A percentile compares a stretch with the other conserved stretches of the same genome.
These are phyloP conservation scores for Podospora conica DNA, from an alignment of 495 filamentous ascomycete genomes.

Conservation along the genomic window DNA sequence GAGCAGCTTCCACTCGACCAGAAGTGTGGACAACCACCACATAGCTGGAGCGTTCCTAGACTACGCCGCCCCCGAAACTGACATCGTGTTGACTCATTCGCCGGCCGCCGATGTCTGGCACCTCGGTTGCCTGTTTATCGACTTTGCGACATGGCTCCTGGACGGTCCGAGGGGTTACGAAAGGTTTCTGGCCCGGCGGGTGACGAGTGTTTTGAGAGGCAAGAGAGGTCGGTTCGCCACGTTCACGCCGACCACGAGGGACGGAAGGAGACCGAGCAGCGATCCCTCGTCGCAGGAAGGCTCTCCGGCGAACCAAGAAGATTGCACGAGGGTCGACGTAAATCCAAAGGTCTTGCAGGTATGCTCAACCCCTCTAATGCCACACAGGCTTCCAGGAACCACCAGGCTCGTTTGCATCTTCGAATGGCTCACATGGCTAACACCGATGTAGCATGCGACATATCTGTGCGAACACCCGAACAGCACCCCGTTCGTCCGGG, in stretches of 20 bases:
- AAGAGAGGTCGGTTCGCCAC: neutral
- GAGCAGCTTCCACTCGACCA: neutral
- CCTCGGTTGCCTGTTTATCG: conserved; percentile 3
- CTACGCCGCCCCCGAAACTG: conserved; percentile 4
- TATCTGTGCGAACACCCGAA: neutral
- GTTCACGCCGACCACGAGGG: neutral
- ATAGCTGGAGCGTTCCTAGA: neutral
- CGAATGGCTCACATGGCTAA: no score
- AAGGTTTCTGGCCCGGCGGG: neutral
- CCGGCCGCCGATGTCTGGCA: conserved; percentile 5
- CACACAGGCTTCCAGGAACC: no score
- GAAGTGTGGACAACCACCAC: neutral
- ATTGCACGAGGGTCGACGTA: neutral
- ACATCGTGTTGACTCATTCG: neutral
- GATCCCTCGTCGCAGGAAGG: no score
- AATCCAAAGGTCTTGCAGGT: neutral
- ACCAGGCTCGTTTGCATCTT: no score
- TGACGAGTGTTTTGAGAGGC: neutral
- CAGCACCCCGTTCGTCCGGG: neutral
- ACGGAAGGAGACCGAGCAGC: no score
- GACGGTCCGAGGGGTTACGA: conserved; percentile 1
- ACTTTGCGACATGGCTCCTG: neutral
- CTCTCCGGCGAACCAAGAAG: no score
- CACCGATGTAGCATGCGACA: neutral
- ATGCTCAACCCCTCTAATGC: no score